These are phyloP conservation scores for Fusarium oligoseptatum DNA, from an alignment of 2,329 filamentous ascomycete species.

Conservation along the genomic window DNA sequence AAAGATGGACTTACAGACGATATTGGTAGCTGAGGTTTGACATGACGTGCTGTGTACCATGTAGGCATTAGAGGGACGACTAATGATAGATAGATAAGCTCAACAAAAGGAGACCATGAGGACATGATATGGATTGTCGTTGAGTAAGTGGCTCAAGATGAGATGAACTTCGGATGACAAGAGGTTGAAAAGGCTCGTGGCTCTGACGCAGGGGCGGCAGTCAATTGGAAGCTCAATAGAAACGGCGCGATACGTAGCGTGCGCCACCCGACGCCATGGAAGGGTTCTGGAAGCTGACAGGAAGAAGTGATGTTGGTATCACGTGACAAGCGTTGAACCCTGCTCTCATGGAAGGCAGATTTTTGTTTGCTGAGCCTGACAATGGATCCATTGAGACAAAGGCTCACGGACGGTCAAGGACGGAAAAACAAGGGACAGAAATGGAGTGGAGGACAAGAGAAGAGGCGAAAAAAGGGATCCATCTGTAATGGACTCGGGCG, in stretches of 20 bases:
- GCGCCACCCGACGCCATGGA: conserved; percentile 17
- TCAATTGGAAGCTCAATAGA: background rate
- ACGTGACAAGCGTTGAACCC: conserved; percentile 17
- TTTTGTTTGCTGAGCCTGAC: conserved; percentile 12
- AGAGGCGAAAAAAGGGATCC: conserved; percentile 7
- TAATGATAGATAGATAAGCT: background rate
- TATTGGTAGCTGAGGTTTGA: background rate
- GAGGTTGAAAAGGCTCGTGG: background rate
- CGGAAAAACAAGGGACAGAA: conserved; percentile 4
- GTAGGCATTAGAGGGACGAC: background rate
- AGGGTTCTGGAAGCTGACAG: conserved; percentile 27
- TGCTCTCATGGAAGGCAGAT: background rate
- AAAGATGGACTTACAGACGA: background rate
- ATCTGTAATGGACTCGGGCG: conserved; percentile 15
- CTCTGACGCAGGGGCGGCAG: background rate
- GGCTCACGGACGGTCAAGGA: background rate
- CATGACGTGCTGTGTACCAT: background rate
- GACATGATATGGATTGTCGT: background rate
- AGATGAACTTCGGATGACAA: background rate
- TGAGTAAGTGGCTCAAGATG: background rate
- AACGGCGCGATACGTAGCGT: conserved; percentile 2
- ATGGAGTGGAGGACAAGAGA: background rate
- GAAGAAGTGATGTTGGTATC: conserved; percentile 2
- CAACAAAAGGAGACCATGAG: background rate
- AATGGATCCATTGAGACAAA: background rate